phyloP scores from a whole-genome alignment of 306 rosid species.

The Fragaria nilgerrensis region DNA sequence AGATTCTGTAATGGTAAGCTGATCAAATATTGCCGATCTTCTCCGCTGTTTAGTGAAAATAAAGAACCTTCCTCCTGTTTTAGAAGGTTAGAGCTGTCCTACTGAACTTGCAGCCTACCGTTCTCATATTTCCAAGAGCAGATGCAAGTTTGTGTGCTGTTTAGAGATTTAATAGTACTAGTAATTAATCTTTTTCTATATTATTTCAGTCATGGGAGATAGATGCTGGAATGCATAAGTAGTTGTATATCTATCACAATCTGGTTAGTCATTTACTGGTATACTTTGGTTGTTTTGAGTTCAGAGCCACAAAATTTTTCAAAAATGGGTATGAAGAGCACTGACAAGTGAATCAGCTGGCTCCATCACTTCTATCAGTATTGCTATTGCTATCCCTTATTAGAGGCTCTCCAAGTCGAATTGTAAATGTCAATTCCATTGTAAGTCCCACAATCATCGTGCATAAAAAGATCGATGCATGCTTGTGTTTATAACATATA shows the following conservation, averaged over 20 bases:
- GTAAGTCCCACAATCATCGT: conserved; percentile 53
- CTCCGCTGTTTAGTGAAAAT: neutral
- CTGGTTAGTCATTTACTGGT: conserved; percentile 9
- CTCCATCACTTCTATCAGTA: conserved; percentile 85
- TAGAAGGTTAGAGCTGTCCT: neutral
- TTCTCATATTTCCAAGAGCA: neutral
- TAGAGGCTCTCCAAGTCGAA: conserved; percentile 94
- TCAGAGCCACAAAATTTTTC: conserved; percentile 85
- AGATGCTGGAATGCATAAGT: neutral
- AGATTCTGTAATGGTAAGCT: neutral
- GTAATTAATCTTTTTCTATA: neutral
- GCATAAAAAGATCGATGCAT: neutral
- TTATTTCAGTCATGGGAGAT: neutral
- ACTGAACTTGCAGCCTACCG: neutral
- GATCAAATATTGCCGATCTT: neutral
- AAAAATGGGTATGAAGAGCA: conserved; percentile 88
- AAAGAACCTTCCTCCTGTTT: neutral
- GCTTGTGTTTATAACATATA: neutral
- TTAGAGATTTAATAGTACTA: neutral
- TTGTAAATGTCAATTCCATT: conserved; percentile 80
- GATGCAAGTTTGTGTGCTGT: neutral
- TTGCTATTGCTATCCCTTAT: conserved; percentile 91
- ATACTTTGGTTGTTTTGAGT: conserved; percentile 25
- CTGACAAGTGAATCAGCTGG: conserved; percentile 98
- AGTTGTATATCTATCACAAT: neutral